Percentiles rank a stretch among this genome's conserved stretches.
phyloP scores from a whole-genome alignment of 768 basidiomycete species.

The Pleurotus ostreatus region DNA sequence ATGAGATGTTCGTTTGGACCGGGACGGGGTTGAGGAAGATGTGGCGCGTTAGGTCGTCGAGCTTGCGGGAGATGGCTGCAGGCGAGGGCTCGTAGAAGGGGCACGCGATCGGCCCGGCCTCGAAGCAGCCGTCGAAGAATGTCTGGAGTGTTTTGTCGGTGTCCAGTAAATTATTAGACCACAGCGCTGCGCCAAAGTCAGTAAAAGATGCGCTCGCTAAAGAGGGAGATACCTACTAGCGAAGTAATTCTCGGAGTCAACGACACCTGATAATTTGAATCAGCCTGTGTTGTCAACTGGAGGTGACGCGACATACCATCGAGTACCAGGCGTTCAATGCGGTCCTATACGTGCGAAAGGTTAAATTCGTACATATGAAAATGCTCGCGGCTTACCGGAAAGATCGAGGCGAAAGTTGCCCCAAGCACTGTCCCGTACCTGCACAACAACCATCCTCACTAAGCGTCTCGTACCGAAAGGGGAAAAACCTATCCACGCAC shows the following conservation, averaged over 20 bases:
- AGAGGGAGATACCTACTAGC: slow-evolving; percentile 11
- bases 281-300: background rate
- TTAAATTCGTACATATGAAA: background rate
- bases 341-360: slow-evolving; percentile 16
- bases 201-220: background rate
- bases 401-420: slow-evolving; percentile 27
- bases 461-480: background rate
- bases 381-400: slow-evolving; percentile 21
- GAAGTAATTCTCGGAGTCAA: slow-evolving; percentile 23
- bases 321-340: slow-evolving; percentile 27
- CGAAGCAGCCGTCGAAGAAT: slow-evolving; percentile 19
- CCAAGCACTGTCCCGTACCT: slow-evolving; percentile 26
- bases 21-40: slow-evolving; percentile 17
- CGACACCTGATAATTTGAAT: slow-evolving; percentile 13
- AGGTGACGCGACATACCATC: slow-evolving; percentile 18
- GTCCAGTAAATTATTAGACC: slow-evolving; percentile 16
- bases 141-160: slow-evolving; percentile 19
- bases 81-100: slow-evolving; percentile 19
- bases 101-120: slow-evolving; percentile 18
- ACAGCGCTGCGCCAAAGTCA: slow-evolving; percentile 5
- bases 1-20: slow-evolving; percentile 11
- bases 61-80: slow-evolving; percentile 11
- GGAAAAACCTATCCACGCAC: slow-evolving; percentile 9
- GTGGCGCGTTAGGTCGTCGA: slow-evolving; percentile 12
- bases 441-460: background rate